phyloP scores from a whole-genome alignment of 148 eudicot genomes.

The Rhododendron vialii region DNA sequence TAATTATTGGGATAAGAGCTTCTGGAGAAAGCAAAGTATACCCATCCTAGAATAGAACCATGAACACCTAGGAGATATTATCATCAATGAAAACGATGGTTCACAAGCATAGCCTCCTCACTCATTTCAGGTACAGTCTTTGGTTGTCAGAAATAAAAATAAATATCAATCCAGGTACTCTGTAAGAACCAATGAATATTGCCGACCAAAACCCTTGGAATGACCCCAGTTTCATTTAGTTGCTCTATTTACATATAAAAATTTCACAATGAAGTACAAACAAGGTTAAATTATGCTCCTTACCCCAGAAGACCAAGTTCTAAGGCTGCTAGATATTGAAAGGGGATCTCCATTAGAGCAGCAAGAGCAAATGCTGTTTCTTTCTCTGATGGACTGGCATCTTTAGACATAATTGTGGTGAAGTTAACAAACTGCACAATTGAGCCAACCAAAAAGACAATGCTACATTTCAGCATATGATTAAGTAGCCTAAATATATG shows the following conservation, averaged over 20 bases:
- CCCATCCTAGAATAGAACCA: background rate
- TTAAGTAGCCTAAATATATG: background rate
- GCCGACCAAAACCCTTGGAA: background rate
- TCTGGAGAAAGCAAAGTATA: background rate
- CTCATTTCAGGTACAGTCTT: background rate
- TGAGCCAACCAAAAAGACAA: background rate
- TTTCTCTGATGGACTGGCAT: conserved; percentile 21
- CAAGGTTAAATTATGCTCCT: conserved; percentile 1
- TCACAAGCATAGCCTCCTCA: background rate
- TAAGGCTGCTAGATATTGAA: conserved; percentile 32
- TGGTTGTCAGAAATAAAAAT: background rate
- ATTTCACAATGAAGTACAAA: background rate
- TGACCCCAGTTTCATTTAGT: background rate
- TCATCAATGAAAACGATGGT: background rate
- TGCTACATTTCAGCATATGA: background rate
- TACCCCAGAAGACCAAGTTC: conserved; percentile 40
- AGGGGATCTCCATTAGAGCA: conserved; percentile 47
- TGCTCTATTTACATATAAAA: background rate
- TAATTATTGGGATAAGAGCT: background rate
- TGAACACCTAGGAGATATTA: background rate
- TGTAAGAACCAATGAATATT: background rate
- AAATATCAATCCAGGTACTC: background rate
- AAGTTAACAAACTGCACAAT: conserved; percentile 40
- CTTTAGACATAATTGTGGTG: conserved; percentile 35
- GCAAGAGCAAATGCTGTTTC: conserved; percentile 49